phyloP scores from a whole-genome alignment of 179 eudicot species.

The Nepenthes alata region DNA sequence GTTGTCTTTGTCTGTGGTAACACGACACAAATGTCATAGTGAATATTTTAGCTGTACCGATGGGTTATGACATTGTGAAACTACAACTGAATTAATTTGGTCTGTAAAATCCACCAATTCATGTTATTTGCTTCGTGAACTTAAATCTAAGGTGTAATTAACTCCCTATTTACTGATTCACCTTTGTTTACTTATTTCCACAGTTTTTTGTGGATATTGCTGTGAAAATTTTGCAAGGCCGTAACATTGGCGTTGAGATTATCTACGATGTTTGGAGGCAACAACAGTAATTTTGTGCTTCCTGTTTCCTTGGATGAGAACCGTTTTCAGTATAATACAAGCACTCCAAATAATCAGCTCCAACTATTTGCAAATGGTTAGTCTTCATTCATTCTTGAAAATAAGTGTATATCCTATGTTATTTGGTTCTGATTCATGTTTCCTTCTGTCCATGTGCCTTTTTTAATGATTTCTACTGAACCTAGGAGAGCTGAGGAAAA shows the following conservation, averaged over 20 bases:
- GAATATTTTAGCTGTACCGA: too few species aligned
- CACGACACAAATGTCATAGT: too few species aligned
- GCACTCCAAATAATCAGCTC: conserved; percentile 53
- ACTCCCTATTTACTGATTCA: not conserved
- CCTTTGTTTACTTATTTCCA: not conserved
- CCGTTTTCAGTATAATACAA: conserved; percentile 42
- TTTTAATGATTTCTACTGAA: not conserved
- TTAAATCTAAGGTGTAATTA: too few species aligned
- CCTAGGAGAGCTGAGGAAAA: too few species aligned
- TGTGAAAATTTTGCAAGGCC: not conserved
- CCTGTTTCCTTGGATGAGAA: conserved; percentile 63
- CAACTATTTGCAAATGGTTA: conserved; percentile 75
- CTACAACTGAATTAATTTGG: not conserved
- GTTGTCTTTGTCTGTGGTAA: too few species aligned
- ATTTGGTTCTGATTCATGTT: not conserved
- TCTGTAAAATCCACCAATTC: not conserved
- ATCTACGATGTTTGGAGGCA: conserved; percentile 58
- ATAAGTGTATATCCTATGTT: not conserved
- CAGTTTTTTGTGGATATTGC: not conserved
- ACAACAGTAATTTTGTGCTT: conserved; percentile 33
- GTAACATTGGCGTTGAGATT: not conserved
- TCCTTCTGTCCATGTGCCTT: not conserved
- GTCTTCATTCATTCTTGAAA: conserved; percentile 13
- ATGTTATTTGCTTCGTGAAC: too few species aligned
- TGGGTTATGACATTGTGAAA: not conserved